A percentile compares a stretch with the other conserved stretches of the same genome.
Conservation (phyloP, 257 asterid species). For the Nicotiana sylvestris region DNA sequence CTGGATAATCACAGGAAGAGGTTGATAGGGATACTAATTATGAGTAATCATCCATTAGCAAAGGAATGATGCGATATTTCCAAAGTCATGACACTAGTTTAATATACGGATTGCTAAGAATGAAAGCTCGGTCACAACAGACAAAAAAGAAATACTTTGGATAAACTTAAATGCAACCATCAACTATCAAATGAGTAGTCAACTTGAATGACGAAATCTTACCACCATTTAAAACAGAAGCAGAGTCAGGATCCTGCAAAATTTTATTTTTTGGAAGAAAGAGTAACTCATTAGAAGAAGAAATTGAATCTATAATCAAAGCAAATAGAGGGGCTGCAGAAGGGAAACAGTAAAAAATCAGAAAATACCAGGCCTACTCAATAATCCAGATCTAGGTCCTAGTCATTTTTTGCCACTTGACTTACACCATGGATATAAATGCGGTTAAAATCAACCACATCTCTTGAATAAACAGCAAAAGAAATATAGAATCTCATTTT, state of each 20-base stretch:
- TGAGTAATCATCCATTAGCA: background rate
- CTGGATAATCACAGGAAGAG: background rate
- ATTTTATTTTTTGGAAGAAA: constrained; percentile 14
- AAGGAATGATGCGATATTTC: background rate
- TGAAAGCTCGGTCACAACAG: background rate
- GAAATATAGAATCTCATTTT: background rate
- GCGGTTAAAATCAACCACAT: background rate
- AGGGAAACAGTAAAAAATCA: background rate
- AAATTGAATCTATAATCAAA: background rate
- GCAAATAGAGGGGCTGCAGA: background rate
- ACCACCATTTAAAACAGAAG: constrained; percentile 56
- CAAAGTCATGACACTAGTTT: background rate
- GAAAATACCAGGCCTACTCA: background rate
- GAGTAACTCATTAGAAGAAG: constrained; percentile 11
- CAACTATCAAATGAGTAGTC: background rate
- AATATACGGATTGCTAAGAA: background rate
- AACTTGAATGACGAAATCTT: constrained; percentile 16
- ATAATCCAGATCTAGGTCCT: background rate
- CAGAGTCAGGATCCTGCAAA: constrained; percentile 56
- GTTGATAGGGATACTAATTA: background rate
- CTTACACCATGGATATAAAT: background rate
- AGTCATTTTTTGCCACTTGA: background rate
- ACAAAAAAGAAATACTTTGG: background rate
- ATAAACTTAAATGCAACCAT: background rate
- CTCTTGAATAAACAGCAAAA: background rate